Percentiles rank a stretch among this genome's conserved stretches.
phyloP scores from a whole-genome alignment of 495 filamentous ascomycete genomes.

The Tuber aestivum region DNA sequence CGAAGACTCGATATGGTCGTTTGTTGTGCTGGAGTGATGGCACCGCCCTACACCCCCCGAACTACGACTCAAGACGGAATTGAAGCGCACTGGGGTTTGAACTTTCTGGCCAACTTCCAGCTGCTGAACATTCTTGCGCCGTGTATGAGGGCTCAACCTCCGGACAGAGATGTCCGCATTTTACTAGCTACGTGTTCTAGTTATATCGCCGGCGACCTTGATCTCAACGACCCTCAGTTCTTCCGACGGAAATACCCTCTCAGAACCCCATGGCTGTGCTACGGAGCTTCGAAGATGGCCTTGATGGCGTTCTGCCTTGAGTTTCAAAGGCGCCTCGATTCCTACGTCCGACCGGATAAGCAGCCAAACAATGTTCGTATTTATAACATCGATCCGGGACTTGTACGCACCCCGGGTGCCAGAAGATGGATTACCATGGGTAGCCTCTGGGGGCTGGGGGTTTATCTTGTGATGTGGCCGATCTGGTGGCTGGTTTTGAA shows the following conservation, averaged over 20 bases:
- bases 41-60: slow-evolving; percentile 54
- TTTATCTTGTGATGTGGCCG: slow-evolving; percentile 73
- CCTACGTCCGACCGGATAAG: slow-evolving; percentile 74
- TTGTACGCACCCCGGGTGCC: slow-evolving; percentile 75
- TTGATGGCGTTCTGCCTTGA: slow-evolving; percentile 79
- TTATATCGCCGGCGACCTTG: slow-evolving; percentile 59
- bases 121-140: slow-evolving; percentile 84
- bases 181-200: slow-evolving; percentile 79
- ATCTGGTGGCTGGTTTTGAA: slow-evolving; percentile 86
- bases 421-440: slow-evolving; percentile 79
- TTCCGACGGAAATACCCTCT: slow-evolving; percentile 31
- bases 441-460: slow-evolving; percentile 67
- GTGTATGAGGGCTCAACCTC: slow-evolving; percentile 78
- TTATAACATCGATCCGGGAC: slow-evolving; percentile 78
- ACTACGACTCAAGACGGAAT: slow-evolving; percentile 66
- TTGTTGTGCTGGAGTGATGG: slow-evolving; percentile 71
- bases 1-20: slow-evolving; percentile 90
- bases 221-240: slow-evolving; percentile 43
- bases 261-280: slow-evolving; percentile 55
- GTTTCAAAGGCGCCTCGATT: slow-evolving; percentile 80
- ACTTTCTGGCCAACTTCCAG: slow-evolving; percentile 94
- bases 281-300: slow-evolving; percentile 81
- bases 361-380: slow-evolving; percentile 73
- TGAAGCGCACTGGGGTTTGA: slow-evolving; percentile 85
- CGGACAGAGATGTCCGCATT: slow-evolving; percentile 86